Percentiles rank a stretch among this genome's conserved stretches.
Evolutionary conservation across 257 asterid species (phyloP).

Genomic region (Solanum megistacrolobum): DNA sequence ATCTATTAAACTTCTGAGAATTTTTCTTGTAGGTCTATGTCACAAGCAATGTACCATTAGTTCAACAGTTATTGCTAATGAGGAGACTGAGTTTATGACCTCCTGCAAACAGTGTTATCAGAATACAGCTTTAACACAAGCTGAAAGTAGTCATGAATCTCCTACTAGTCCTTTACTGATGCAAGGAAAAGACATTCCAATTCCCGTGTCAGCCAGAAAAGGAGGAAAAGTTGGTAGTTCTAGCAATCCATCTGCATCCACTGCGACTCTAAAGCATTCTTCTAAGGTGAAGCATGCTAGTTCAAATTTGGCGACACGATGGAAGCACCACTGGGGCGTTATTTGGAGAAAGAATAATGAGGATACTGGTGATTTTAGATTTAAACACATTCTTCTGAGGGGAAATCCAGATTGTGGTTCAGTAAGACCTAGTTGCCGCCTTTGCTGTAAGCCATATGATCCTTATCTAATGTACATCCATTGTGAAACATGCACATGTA

Average conservation of each 20-base stretch:
- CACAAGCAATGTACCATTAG: slow-evolving; percentile 53
- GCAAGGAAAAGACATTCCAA: slow-evolving; percentile 28
- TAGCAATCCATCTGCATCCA: slow-evolving; percentile 29
- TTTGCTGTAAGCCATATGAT: slow-evolving; percentile 49
- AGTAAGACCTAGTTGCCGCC: slow-evolving; percentile 37
- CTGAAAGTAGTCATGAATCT: slow-evolving; percentile 25
- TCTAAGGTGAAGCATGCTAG: slow-evolving; percentile 24
- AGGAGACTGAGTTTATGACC: slow-evolving; percentile 27
- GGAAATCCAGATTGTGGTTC: slow-evolving; percentile 19
- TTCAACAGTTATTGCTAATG: slow-evolving; percentile 25
- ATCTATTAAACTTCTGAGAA: neutral
- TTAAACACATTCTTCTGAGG: slow-evolving; percentile 45
- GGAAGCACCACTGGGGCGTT: slow-evolving; percentile 53
- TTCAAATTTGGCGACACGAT: slow-evolving; percentile 23
- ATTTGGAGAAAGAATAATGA: slow-evolving; percentile 47
- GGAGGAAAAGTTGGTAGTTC: slow-evolving; percentile 13
- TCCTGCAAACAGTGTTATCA: slow-evolving; percentile 54
- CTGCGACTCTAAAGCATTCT: slow-evolving; percentile 14
- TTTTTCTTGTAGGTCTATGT: slow-evolving; percentile 47
- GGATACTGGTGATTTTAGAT: slow-evolving; percentile 48
- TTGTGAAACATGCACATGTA: slow-evolving; percentile 62
- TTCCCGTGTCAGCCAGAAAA: slow-evolving; percentile 19
- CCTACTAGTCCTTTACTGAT: slow-evolving; percentile 51
- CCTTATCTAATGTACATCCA: slow-evolving; percentile 55
- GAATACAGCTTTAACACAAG: slow-evolving; percentile 18